Base-by-base conservation (phyloP, 2,329 filamentous ascomycete genomes). In the Nemania sp. region DNA sequence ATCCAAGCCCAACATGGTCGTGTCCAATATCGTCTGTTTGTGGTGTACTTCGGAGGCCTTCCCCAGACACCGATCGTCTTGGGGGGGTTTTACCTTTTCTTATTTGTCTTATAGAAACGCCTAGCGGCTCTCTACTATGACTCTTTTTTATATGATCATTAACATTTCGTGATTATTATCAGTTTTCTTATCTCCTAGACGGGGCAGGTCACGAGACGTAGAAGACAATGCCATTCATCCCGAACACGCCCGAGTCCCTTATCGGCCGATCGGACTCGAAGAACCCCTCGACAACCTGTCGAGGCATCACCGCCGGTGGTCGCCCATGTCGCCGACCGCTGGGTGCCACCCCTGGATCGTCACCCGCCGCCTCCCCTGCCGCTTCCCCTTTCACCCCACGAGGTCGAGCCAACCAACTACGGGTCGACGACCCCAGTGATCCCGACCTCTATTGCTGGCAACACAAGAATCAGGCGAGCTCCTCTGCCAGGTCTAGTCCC, bases 371-470 rank as follows among this genome's bases (percentile, higher is more conserved):
- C 67, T 60, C 25, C 25, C 25, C 25, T 29, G 25, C 25, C 25
- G 25, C 25, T 7, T 39, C 68, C 63, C 62, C 53, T 43, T 63
- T 54, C 40, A 46, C 70, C 64, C 60, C 69, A 67, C 54, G 61
- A 55, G 72, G 67, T 64, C 59, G 72, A 68, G 39, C 69, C 67
- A 43, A 75, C 63, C 65, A 69, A 20, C 69, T 76, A 13, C 73
- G 78, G 69, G 76, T 79, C 5, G 77, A 79, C 56, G 82, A 86
- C 62, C 81, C 83, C 2, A 77, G 79, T 58, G 81, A 85, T 49
- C 83, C 86, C 62, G 80, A 77, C n/a, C 83, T 88, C 51, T 97
- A 92, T 77, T 98, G 94, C 80, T 97, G 91, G 90, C 92, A 97
- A 74, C 95, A 99, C 79, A 93, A 91, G 73, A 91, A 95, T 59